Evolutionary conservation across 805 yeast genomes (phyloP), one percentile per base, ranked within the genome.

Genomic region (Nakazawaea ishiwadae): DNA sequence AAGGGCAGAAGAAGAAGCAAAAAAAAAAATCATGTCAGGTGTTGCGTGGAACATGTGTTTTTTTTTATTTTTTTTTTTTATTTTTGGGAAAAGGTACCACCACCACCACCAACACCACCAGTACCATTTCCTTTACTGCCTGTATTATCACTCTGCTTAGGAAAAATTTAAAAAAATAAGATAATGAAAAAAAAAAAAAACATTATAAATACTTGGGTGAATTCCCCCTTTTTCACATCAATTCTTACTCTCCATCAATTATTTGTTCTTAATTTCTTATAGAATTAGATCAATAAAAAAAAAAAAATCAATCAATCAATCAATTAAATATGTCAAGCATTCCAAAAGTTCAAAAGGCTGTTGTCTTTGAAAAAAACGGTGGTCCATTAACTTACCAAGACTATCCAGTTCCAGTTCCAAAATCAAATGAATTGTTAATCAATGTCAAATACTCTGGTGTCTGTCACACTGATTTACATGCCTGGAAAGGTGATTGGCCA

Each of bases 401-500:
- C 51, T 69, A 75, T 44, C 71, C 78, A 4, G 80, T 75, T 12
- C 82, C 83, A 40, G 56, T 51, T 39, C 83, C 84, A 47, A 72
- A 71, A 51, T 63, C 81, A 42, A 75, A 72, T 49, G 82, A 77
- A 55, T 60, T 77, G 42, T 60, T 77, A 54, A 62, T 77, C 56
- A 72, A 77, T 51, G 77, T 77, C 53, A 72, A 75, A 59, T 77
- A 75, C 60, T 77, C 83, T 4, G 83, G 83, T 56, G 83, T 77
- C 17, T 77, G 83, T 54, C 83, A 77, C 59, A 76, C 83, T 4
- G 83, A 77, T 56, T 65, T 77, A 54, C 83, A 77, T 56, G 83
- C 82, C 30, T 77, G 81, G 80, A 73, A 77, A 52, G 83, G 83
- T 48, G 83, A 77, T 55, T 77, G 83, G 84, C 81, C 82, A 39